Base-by-base conservation (phyloP, 2,329 filamentous ascomycete species). In the Cordyceps pruinosa region DNA sequence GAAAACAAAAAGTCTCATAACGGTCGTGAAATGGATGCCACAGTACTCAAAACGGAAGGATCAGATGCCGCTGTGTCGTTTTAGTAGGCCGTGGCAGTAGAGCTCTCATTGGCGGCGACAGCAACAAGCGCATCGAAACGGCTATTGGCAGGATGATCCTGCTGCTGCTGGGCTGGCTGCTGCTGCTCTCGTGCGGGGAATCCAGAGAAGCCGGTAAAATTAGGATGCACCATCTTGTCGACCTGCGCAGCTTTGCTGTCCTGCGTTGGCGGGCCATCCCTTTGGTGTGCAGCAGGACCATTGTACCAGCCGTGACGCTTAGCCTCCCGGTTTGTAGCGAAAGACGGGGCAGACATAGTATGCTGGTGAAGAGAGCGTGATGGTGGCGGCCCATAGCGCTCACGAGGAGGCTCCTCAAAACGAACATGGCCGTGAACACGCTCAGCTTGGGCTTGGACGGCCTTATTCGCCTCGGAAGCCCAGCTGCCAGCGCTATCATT, bases 281-380 rank as follows among this genome's bases (percentile, higher is more conserved):
- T 70, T 15, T 73, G 71, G 3, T 69, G 65, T 1, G 70, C 66
- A 13, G 71, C 66, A 0, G 78, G 77, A 0, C 78, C 78, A 41
- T 89, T 83, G 64, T 90, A 90, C 87, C 87, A 91, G 1, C 80
- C 88, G 59, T 86, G 84, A 3, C 88, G 80, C 66, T 88, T 89
- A 30, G 74, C 75, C 61, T 83, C 84, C 9, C 83, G 78, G 4
- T 81, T 76, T 0, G 81, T 83, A 10, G 78, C 73, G 34, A 80
- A 72, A 0, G 77, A 74, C 1, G 83, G 82, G 1, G 82, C 82
- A 4, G 82, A 85, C 72, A 83, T 77, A 17, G 82, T 83, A 58
- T 85, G 78, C 35, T 84, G 80, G 57, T 83, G 80, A 23, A 73
- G 68, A 42, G 68, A 64, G 44, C 69, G 68, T 8, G 65, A 61